Conservation (phyloP, 768 basidiomycete species). For the Hypsizygus marmoreus region DNA sequence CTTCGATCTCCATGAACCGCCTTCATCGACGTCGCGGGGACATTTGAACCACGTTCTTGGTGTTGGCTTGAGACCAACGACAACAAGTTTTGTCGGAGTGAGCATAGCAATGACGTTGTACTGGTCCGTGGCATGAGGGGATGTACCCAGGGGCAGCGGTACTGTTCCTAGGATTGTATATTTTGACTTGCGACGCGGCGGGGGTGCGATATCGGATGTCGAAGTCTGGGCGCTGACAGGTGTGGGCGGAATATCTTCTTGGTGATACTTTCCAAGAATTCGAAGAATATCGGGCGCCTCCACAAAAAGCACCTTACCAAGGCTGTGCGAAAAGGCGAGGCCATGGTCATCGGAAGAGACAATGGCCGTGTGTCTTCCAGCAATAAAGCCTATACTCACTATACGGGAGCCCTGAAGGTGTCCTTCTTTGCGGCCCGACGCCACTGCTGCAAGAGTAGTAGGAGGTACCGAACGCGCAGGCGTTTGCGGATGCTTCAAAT, state of each 20-base stretch:
- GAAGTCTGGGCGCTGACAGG: constrained; percentile 12
- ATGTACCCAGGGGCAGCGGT: constrained; percentile 79
- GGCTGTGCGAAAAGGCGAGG: constrained; percentile 91
- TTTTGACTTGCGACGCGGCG: constrained; percentile 50
- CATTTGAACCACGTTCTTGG: constrained; percentile 92
- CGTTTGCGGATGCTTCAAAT: constrained; percentile 66
- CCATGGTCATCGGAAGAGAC: constrained; percentile 90
- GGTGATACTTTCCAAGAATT: constrained; percentile 89
- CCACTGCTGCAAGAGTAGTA: constrained; percentile 64
- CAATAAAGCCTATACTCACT: constrained; percentile 82
- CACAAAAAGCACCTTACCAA: constrained; percentile 93
- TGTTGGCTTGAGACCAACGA: constrained; percentile 89
- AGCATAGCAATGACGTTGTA: constrained; percentile 84
- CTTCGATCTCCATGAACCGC: constrained; percentile 38
- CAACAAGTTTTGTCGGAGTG: constrained; percentile 87
- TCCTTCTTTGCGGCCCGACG: constrained; percentile 82
- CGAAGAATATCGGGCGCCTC: constrained; percentile 94
- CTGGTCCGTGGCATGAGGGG: constrained; percentile 71
- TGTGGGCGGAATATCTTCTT: constrained; percentile 33
- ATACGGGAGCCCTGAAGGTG: constrained; percentile 83
- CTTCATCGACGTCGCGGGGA: constrained; percentile 54
- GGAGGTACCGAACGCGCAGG: constrained; percentile 75
- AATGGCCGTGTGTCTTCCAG: constrained; percentile 89
- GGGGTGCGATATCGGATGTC: constrained; percentile 25
- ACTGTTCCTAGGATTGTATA: constrained; percentile 78